Base-by-base conservation (phyloP, 2,329 filamentous ascomycete species). In the Aphanocladium album region DNA sequence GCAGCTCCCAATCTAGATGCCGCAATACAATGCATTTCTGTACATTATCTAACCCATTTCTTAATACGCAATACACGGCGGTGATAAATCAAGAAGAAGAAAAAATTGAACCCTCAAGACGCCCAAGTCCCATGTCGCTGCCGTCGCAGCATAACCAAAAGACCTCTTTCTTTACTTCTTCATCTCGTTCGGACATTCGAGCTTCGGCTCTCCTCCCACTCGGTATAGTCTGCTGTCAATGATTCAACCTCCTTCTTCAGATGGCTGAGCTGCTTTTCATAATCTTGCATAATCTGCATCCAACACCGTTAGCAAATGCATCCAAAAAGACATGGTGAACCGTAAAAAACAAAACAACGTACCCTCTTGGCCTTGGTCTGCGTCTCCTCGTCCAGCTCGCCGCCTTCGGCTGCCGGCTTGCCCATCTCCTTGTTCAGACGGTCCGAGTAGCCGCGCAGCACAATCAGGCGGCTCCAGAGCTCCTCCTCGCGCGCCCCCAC, bases 401-500 rank as follows among this genome's bases (percentile, higher is more conserved):
- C 82, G 17, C 79, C 77, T 43, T 83, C 80, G 57, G 80, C 77
- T 2, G 85, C 83, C 59, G 87, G 79, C 75, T 86, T 87, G 71
- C 88, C 89, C 61, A 91, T 81, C 77, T 95, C 90, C 67, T 84
- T 85, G 69, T 88, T 88, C 66, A 96, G 74, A 67, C 86, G 83
- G 65, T 88, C 84, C 23, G 89, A 88, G 65, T 91, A 85, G 63
- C 89, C 89, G 64, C 89, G 80, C 52, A 95, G 77, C 41, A 88
- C 83, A 53, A 92, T 88, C 76, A 95, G 83, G 50, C 90, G 80
- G 65, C 90, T 91, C 90, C 90, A 95, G 49, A 95, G 85, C 77
- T 95, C 90, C 73, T 95, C 91, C 70, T 91, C 88, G 65, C 89
- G 80, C 2, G 89, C 90, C 41, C 84, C 83, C 60, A 93, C 80